phyloP scores from a whole-genome alignment of 1,284 basidiomycete species.

The Heterobasidion parviporum region DNA sequence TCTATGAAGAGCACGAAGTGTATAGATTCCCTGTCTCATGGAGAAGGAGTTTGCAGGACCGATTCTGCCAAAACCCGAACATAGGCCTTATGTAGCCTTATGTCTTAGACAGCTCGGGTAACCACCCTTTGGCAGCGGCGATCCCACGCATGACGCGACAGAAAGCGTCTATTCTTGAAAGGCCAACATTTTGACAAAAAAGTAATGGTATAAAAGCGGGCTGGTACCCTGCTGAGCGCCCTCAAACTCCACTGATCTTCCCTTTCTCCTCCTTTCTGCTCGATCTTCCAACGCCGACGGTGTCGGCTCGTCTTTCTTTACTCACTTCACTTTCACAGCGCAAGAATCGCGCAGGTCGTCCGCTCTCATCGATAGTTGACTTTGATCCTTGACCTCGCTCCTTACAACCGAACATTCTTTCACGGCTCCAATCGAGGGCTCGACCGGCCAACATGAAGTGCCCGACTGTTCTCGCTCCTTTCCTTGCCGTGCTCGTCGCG shows the following conservation, averaged over 20 bases:
- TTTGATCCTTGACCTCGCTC: neutral
- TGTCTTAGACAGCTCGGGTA: too few relatives aligned
- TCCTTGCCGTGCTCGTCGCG: neutral
- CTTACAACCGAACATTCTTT: neutral
- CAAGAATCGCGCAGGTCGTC: neutral
- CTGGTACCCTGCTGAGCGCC: too few relatives aligned
- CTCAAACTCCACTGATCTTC: neutral
- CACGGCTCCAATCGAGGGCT: neutral
- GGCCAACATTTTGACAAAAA: too few relatives aligned
- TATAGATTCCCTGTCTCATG: too few relatives aligned
- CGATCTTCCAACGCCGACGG: neutral
- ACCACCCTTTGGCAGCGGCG: too few relatives aligned
- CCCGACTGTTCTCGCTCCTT: neutral
- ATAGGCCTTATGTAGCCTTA: too few relatives aligned
- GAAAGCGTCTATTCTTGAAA: too few relatives aligned
- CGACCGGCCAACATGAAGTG: neutral
- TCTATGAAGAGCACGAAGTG: too few relatives aligned
- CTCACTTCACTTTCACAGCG: neutral
- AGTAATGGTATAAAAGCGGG: too few relatives aligned
- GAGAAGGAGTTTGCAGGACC: too few relatives aligned
- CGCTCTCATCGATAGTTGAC: neutral
- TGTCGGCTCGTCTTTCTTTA: neutral
- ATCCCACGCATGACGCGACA: too few relatives aligned
- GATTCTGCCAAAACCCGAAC: too few relatives aligned
- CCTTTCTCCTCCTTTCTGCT: neutral